These are phyloP conservation scores for Mrakia blollopis DNA, from an alignment of 768 basidiomycete species.

Conservation along the genomic window DNA sequence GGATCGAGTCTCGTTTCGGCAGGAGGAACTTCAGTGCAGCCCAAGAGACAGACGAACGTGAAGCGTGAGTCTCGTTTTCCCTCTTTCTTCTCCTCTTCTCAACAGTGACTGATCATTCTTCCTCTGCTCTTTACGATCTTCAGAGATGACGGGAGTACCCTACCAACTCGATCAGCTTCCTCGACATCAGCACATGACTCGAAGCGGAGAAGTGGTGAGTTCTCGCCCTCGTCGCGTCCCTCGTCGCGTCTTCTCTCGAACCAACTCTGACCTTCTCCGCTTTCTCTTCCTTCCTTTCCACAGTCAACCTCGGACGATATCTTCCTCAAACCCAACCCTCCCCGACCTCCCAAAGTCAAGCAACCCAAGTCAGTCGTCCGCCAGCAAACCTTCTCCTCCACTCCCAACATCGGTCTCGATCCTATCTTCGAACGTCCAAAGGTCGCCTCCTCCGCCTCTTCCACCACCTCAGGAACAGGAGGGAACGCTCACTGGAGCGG, in stretches of 20 bases:
- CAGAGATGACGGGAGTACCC: conserved; percentile 74
- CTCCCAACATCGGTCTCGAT: conserved; percentile 22
- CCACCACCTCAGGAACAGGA: not conserved
- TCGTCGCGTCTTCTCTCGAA: no score
- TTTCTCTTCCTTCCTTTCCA: not conserved
- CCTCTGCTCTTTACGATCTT: not conserved
- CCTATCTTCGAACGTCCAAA: conserved; percentile 30
- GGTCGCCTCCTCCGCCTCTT: conserved; percentile 4
- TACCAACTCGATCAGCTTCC: conserved; percentile 69
- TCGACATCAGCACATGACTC: conserved; percentile 26
- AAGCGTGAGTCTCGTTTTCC: conserved; percentile 58
- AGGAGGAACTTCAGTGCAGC: conserved; percentile 5
- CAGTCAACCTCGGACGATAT: conserved; percentile 31
- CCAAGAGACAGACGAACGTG: conserved; percentile 52
- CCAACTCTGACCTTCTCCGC: not conserved
- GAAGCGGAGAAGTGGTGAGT: conserved; percentile 25
- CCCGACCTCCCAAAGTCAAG: conserved; percentile 31
- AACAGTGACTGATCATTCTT: not conserved
- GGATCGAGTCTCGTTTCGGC: conserved; percentile 22
- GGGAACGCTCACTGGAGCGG: not conserved
- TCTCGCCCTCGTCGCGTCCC: not conserved
- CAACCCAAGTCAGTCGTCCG: conserved; percentile 25
- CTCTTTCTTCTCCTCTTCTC: conserved; percentile 2
- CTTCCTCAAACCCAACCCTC: conserved; percentile 20
- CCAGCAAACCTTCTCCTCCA: conserved; percentile 9